phyloP scores from a whole-genome alignment of 2,329 filamentous ascomycete species.

The Pyrenochaeta sp. region DNA sequence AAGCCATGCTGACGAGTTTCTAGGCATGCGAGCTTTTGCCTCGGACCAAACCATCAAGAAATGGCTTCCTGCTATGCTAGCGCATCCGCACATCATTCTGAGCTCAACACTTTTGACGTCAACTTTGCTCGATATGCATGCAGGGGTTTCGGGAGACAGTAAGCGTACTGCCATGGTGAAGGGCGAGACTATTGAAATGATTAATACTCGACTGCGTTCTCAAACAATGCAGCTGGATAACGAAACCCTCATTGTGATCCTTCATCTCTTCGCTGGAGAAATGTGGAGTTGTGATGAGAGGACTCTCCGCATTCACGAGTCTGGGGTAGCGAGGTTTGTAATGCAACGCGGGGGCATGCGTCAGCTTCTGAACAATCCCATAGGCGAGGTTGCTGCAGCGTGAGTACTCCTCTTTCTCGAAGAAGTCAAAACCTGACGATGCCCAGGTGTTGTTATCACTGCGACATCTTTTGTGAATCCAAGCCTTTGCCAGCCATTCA shows the following conservation, averaged over 20 bases:
- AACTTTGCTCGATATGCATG: conserved; percentile 39
- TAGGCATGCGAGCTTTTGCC: conserved; percentile 32
- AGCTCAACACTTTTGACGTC: conserved; percentile 33
- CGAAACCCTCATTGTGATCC: conserved; percentile 36
- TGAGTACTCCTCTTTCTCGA: conserved; percentile 14
- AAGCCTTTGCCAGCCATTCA: conserved; percentile 24
- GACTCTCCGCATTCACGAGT: conserved; percentile 30
- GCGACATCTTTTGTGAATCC: conserved; percentile 38
- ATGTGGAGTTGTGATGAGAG: conserved; percentile 42
- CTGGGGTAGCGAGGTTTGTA: conserved; percentile 33
- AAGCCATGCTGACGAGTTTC: conserved; percentile 1
- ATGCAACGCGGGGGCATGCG: conserved; percentile 31
- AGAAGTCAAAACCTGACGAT: conserved; percentile 8
- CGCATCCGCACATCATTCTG: conserved; percentile 34
- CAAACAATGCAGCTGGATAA: conserved; percentile 21
- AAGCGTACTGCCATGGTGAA: conserved; percentile 34
- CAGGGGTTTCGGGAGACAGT: conserved; percentile 31
- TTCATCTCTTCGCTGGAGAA: conserved; percentile 40
- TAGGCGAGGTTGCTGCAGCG: conserved; percentile 32
- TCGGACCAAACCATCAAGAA: conserved; percentile 27
- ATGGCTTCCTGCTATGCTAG: conserved; percentile 37
- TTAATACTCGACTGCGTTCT: conserved; percentile 30
- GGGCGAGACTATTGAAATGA: conserved; percentile 31
- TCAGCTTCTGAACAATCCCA: conserved; percentile 14
- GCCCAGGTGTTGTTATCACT: conserved; percentile 32